A percentile compares a stretch with the other conserved stretches of the same genome.
These are phyloP conservation scores for Aspergillus saccharolyticus DNA, from an alignment of 495 filamentous ascomycete genomes.

Conservation along the genomic window DNA sequence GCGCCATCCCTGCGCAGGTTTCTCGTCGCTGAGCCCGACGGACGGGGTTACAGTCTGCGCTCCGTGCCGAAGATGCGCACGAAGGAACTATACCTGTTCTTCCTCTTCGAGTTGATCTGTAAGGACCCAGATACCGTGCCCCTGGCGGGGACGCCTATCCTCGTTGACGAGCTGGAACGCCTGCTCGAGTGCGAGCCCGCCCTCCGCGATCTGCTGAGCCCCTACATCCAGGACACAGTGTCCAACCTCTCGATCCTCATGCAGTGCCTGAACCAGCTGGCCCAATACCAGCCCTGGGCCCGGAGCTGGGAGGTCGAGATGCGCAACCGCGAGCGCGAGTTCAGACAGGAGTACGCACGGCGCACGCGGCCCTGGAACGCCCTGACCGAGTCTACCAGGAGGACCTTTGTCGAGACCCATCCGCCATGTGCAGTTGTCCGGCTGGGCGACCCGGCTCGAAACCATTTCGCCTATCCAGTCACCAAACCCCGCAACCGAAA, in stretches of 20 bases:
- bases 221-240: too few relatives aligned
- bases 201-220: conserved; percentile 30
- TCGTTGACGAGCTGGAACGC: conserved; percentile 47
- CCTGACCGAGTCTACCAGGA: too few relatives aligned
- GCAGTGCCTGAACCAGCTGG: conserved; percentile 36
- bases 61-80: too few relatives aligned
- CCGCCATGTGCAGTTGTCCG: neutral
- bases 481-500: conserved; percentile 41
- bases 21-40: too few relatives aligned
- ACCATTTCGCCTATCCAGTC: conserved; percentile 42
- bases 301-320: conserved; percentile 30
- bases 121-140: conserved; percentile 15
- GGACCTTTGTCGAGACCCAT: neutral
- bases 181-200: conserved; percentile 34
- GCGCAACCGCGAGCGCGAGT: neutral
- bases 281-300: conserved; percentile 46
- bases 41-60: too few relatives aligned
- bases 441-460: conserved; percentile 23
- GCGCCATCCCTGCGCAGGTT: too few relatives aligned
- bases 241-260: conserved; percentile 41
- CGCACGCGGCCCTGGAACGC: neutral
- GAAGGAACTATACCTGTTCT: too few relatives aligned
- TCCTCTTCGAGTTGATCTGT: conserved; percentile 29
- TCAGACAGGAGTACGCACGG: conserved; percentile 22
- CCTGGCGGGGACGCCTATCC: conserved; percentile 23